Conservation (phyloP, 305 asterid genomes). For the Rubia balearica region DNA sequence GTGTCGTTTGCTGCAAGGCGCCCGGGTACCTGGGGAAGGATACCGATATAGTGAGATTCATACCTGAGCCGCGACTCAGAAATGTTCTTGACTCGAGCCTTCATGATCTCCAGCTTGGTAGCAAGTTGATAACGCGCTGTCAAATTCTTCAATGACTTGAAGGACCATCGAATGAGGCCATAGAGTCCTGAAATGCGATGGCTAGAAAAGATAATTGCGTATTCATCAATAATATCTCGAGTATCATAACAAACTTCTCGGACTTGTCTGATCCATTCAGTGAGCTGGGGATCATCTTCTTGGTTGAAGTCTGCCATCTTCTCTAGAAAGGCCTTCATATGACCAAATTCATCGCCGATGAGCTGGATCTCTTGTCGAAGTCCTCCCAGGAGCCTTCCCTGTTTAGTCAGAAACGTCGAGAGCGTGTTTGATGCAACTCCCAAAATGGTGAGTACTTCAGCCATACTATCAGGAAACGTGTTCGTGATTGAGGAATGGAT, state of each 20-base stretch:
- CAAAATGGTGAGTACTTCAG: not conserved
- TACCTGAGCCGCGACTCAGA: not conserved
- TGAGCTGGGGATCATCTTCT: not conserved
- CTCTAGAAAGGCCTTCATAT: slow-evolving; percentile 3
- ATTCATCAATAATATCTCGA: slow-evolving; percentile 15
- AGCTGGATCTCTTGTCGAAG: slow-evolving; percentile 8
- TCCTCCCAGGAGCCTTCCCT: slow-evolving; percentile 10
- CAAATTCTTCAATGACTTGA: not conserved
- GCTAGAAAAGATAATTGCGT: not conserved
- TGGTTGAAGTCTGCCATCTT: not conserved
- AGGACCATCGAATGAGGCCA: not conserved
- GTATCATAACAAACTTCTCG: slow-evolving; percentile 11
- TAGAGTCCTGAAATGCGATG: not conserved
- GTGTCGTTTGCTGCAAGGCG: not conserved
- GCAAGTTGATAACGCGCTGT: not conserved
- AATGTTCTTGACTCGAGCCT: not conserved
- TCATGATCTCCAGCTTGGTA: not conserved
- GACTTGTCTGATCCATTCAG: slow-evolving; percentile 15
- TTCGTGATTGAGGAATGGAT: not conserved
- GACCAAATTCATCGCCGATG: slow-evolving; percentile 11
- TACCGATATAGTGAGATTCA: not conserved
- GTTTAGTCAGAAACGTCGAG: slow-evolving; percentile 4
- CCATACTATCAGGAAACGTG: not conserved
- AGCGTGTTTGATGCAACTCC: not conserved
- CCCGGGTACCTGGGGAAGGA: not conserved